Percentiles rank a stretch among this genome's conserved stretches.
phyloP scores from a whole-genome alignment of 1,284 basidiomycete species.

The Microbotryum saponariae region DNA sequence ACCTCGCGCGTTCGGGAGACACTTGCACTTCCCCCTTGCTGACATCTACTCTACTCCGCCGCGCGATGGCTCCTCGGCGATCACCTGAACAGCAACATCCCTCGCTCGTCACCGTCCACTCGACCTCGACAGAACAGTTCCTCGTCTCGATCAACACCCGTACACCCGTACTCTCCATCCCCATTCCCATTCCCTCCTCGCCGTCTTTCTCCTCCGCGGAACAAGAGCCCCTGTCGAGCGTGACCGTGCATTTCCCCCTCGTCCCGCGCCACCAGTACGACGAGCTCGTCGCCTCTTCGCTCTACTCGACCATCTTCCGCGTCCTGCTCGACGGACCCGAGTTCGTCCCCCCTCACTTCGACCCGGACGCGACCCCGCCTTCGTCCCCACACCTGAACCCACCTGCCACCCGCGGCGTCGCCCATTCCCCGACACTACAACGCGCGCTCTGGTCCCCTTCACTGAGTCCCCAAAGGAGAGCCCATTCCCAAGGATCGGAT shows the following conservation, averaged over 20 bases:
- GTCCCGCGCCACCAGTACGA: background rate
- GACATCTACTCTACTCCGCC: background rate
- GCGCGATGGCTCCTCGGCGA: too few species aligned
- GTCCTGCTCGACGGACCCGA: slow-evolving; percentile 21
- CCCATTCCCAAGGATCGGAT: slow-evolving; percentile 10
- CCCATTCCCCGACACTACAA: slow-evolving; percentile 26
- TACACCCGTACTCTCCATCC: slow-evolving; percentile 14
- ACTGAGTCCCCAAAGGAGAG: slow-evolving; percentile 19
- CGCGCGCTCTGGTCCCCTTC: slow-evolving; percentile 19
- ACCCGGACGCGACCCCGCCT: background rate
- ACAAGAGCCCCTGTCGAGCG: background rate
- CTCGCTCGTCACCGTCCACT: slow-evolving; percentile 11
- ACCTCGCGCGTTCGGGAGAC: too few species aligned
- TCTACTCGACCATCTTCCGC: slow-evolving; percentile 22
- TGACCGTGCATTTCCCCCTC: slow-evolving; percentile 22
- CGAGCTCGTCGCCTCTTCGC: slow-evolving; percentile 2
- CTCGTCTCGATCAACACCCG: slow-evolving; percentile 21
- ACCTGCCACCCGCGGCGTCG: background rate
- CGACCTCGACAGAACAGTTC: slow-evolving; percentile 13
- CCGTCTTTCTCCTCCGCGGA: background rate
- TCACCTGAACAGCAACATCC: slow-evolving; percentile 13
- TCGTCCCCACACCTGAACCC: background rate
- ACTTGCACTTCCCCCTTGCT: background rate
- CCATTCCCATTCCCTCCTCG: slow-evolving; percentile 3
- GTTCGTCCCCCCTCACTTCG: slow-evolving; percentile 17